Base-by-base conservation (phyloP, 1,139 yeast species). In the Nadsonia starkeyi-henricii region DNA sequence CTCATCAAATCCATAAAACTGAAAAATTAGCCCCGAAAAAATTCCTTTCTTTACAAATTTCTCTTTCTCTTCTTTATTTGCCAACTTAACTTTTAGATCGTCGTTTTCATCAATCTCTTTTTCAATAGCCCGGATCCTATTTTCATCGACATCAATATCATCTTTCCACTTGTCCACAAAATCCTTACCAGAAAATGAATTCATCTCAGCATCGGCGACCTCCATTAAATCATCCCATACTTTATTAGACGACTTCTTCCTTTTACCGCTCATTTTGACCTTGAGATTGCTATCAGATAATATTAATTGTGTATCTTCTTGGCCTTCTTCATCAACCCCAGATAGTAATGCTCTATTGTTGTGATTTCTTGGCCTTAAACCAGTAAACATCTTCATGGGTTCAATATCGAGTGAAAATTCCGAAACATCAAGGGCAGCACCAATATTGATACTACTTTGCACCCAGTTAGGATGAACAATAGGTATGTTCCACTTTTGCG, bases 381-480 rank as follows among this genome's bases (percentile, higher is more conserved):
- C 74, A 45, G 46, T 70, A 64, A 56, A 73, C 72, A 57, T 75
- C 79, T 23, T 68, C 65, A 47, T 68, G 17, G 39, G 17, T 5
- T 33, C 17, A 9, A 33, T 33, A 12, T 33, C 17, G 17, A 33
- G 39, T 12, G 39, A 33, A 33, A 33, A 33, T 4, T n/a, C 17
- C 9, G 39, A 33, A 7, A n/a, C 70, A 30, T 73, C 74, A 45
- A 85, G 62, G 1, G 77, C 68, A 0, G 85, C 86, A 2, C 74
- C 76, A 52, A 94, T 67, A 44, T 70, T 66, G 2, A 77, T 61
- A 45, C 85, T 77, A 60, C 85, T 85, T 20, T 72, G 58, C 2
- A 86, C 63, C 93, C 94, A 88, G 48, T 75, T 65, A 0, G 91
- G 91, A 60, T 83, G 86, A 2, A 85, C 76, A 1, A 79, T 73